Conservation (phyloP, 257 asterid genomes). For the Nemophila menziesii region DNA sequence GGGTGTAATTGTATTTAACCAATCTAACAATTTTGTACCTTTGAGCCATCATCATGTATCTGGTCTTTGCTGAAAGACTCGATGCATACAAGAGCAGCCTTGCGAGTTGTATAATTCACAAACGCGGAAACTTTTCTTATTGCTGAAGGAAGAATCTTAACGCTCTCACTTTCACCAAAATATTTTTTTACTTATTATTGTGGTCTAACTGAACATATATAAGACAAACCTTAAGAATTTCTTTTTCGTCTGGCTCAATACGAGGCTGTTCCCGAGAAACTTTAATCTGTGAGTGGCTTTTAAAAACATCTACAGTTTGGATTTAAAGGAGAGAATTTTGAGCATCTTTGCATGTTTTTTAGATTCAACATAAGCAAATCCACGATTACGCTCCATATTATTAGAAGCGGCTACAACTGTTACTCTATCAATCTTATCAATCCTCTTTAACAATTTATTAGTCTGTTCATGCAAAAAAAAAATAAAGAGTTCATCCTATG, state of each 20-base stretch:
- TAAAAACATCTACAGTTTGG: constrained; percentile 39
- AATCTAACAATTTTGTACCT: constrained; percentile 31
- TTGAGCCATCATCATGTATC: constrained; percentile 28
- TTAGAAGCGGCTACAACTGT: constrained; percentile 41
- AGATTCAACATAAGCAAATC: constrained; percentile 64
- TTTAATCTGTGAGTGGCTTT: constrained; percentile 28
- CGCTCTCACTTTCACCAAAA: constrained; percentile 62
- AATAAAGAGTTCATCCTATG: constrained; percentile 14
- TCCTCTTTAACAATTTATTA: constrained; percentile 32
- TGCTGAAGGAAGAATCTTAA: constrained; percentile 41
- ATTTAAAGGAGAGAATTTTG: constrained; percentile 47
- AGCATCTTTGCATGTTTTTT: constrained; percentile 58
- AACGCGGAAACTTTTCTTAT: constrained; percentile 63
- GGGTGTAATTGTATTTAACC: too few relatives aligned
- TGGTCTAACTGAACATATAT: too few relatives aligned
- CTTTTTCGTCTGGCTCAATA: constrained; percentile 50
- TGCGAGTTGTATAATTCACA: constrained; percentile 40
- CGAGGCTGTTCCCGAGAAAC: constrained; percentile 73
- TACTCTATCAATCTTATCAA: constrained; percentile 51
- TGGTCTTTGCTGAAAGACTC: constrained; percentile 34
- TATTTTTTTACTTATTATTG: constrained; percentile 34
- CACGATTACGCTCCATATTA: constrained; percentile 45
- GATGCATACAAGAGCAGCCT: constrained; percentile 62
- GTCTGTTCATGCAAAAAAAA: constrained; percentile 26
- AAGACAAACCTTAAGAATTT: constrained; percentile 44